Evolutionary conservation across 768 basidiomycete genomes (phyloP), one percentile per base, ranked within the genome.

Genomic region (Russula vinacea): DNA sequence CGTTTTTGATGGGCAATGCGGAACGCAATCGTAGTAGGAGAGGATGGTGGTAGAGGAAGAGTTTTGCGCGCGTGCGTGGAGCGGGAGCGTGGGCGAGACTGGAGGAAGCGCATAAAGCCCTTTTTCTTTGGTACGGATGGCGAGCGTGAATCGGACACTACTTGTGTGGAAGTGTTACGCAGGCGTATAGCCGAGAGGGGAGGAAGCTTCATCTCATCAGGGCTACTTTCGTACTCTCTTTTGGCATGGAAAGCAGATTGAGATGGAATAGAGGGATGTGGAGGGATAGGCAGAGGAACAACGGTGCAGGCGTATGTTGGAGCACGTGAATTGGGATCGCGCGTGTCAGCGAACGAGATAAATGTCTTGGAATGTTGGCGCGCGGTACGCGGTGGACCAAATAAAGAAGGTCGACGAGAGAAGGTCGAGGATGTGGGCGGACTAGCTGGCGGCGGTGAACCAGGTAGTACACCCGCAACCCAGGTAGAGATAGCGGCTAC

Each of bases 291-390:
- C 9, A 67, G 29, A 5, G 65, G 81, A 17, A 89, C 75, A 71
- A 90, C 86, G 47, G 87, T 78, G 37, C 83, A 84, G 16, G 85
- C 83, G 73, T 90, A 89, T 1, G 87, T 87, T 17, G 86, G 77
- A 8, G 80, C 68, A 8, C 83, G 82, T 39, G 89, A 80, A 71
- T 88, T 37, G 78, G 80, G 5, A 81, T 81, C 0, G 2, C 83
- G 78, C 10, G 79, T 80, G 37, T 80, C 77, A 6, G 60, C 32
- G 65, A 81, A 71, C 63, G 77, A 76, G 58, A 81, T 71, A 68
- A 83, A 82, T 7, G 85, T 81, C n/a, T 74, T 77, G 5, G 83
- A 82, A 9, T 78, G 69, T 0, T 65, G 66, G 33, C 77, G 76
- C 22, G 73, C 67, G 67, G 80, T 79, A 39, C 44, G 49, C 14